Evolutionary conservation across 2,329 filamentous ascomycete genomes (phyloP).

Genomic region (Dactylellina haptotyla): DNA sequence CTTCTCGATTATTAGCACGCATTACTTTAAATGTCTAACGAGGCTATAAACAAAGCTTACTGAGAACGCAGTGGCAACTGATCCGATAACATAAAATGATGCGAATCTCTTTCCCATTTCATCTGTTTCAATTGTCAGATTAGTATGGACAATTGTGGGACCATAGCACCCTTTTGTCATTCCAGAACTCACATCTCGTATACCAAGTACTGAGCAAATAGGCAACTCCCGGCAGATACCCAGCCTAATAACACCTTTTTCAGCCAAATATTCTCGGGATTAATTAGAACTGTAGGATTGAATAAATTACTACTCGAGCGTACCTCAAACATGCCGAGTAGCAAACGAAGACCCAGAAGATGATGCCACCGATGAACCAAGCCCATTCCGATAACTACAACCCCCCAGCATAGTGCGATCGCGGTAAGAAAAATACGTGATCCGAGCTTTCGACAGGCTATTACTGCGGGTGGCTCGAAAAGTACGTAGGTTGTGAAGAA

Average conservation of each 20-base stretch:
- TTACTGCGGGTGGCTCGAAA: slow-evolving; percentile 76
- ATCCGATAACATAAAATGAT: slow-evolving; percentile 66
- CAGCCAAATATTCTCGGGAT: background rate
- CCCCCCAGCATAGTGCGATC: slow-evolving; percentile 70
- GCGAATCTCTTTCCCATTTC: slow-evolving; percentile 59
- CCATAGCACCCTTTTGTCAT: too few relatives aligned
- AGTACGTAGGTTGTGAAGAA: slow-evolving; percentile 67
- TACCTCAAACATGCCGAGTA: slow-evolving; percentile 72
- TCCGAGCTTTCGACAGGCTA: slow-evolving; percentile 74
- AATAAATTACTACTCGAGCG: slow-evolving; percentile 55
- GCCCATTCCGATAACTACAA: slow-evolving; percentile 72
- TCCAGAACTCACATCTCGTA: slow-evolving; percentile 67
- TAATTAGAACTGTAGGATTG: slow-evolving; percentile 56
- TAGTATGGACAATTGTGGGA: too few relatives aligned
- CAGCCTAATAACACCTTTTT: slow-evolving; percentile 61
- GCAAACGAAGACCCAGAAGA: slow-evolving; percentile 68
- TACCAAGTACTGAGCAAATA: slow-evolving; percentile 80
- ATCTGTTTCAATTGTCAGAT: slow-evolving; percentile 29
- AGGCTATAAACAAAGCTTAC: slow-evolving; percentile 61
- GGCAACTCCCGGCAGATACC: slow-evolving; percentile 76
- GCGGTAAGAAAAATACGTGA: slow-evolving; percentile 68
- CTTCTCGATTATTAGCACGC: slow-evolving; percentile 72
- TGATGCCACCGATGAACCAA: slow-evolving; percentile 68
- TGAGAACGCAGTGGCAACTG: slow-evolving; percentile 64
- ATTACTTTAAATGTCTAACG: slow-evolving; percentile 62